A percentile compares a stretch with the other conserved stretches of the same genome.
phyloP scores from a whole-genome alignment of 192 early-diverging fungal species.

The Pilaira anomala region DNA sequence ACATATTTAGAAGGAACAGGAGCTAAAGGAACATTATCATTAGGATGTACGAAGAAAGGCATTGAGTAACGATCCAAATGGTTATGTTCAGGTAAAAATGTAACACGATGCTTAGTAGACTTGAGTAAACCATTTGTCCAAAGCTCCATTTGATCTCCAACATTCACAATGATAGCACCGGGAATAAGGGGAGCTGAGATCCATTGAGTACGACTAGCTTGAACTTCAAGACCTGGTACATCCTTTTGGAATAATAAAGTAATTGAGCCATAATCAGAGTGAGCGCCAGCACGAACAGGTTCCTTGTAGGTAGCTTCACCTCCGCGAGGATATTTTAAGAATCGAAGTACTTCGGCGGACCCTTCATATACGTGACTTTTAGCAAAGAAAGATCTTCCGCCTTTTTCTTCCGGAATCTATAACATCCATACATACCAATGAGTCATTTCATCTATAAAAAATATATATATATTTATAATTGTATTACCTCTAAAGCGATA shows the following conservation, averaged over 20 bases:
- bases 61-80: conserved; percentile 57
- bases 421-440: too few species aligned
- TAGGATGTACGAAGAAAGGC: conserved; percentile 60
- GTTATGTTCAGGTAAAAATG: conserved; percentile 48
- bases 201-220: conserved; percentile 47
- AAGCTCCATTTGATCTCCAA: conserved; percentile 59
- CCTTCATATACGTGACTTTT: conserved; percentile 47
- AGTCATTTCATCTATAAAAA: not conserved
- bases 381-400: conserved; percentile 51
- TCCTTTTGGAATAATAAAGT: conserved; percentile 69
- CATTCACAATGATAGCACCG: conserved; percentile 54
- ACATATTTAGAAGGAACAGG: conserved; percentile 44
- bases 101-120: conserved; percentile 62
- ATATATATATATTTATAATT: conserved; percentile 38
- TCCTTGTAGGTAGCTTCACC: conserved; percentile 40
- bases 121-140: conserved; percentile 62
- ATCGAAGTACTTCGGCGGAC: conserved; percentile 48
- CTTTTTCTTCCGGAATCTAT: conserved; percentile 51
- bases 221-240: conserved; percentile 55
- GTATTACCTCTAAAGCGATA: conserved; percentile 55
- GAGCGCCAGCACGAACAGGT: conserved; percentile 46
- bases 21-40: conserved; percentile 43
- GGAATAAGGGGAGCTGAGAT: conserved; percentile 59
- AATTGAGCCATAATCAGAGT: conserved; percentile 69
- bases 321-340: conserved; percentile 59